phyloP scores from a whole-genome alignment of 768 basidiomycete genomes.

The Suillus discolor region DNA sequence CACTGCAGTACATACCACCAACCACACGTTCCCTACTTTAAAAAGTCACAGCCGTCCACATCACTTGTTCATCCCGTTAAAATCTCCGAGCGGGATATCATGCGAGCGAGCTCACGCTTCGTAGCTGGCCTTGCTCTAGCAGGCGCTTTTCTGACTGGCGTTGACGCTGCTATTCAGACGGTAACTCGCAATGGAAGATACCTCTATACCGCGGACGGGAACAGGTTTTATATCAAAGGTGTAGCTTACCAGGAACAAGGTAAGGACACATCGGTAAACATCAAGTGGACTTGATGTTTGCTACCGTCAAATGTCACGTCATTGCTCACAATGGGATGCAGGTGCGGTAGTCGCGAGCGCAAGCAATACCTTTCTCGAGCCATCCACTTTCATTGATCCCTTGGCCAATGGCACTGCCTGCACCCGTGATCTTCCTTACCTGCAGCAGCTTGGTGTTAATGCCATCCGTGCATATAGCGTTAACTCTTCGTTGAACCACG shows the following conservation, averaged over 20 bases:
- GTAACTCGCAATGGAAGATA: constrained; percentile 77
- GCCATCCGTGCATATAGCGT: constrained; percentile 87
- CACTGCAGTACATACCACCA: background rate
- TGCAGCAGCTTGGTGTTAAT: constrained; percentile 79
- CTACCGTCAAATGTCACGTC: background rate
- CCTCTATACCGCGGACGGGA: constrained; percentile 76
- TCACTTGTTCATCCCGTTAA: background rate
- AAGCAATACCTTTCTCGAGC: constrained; percentile 68
- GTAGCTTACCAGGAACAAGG: constrained; percentile 87
- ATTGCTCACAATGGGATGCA: constrained; percentile 13
- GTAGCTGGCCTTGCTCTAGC: constrained; percentile 37
- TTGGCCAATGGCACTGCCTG: constrained; percentile 69
- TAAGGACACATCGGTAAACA: constrained; percentile 23
- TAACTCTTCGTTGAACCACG: constrained; percentile 80
- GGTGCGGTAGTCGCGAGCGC: constrained; percentile 42
- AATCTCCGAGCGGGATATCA: constrained; percentile 17
- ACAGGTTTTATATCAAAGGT: constrained; percentile 86
- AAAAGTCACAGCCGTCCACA: constrained; percentile 3
- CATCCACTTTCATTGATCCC: constrained; percentile 80
- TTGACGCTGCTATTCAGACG: constrained; percentile 73
- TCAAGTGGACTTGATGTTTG: background rate
- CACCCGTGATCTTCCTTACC: constrained; percentile 75
- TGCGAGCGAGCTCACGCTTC: constrained; percentile 28
- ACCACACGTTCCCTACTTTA: constrained; percentile 9
- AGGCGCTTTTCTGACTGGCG: constrained; percentile 46